A percentile compares a stretch with the other conserved stretches of the same genome.
Evolutionary conservation across 2,329 filamentous ascomycete genomes (phyloP).

Genomic region (Phialemoniopsis sp.): DNA sequence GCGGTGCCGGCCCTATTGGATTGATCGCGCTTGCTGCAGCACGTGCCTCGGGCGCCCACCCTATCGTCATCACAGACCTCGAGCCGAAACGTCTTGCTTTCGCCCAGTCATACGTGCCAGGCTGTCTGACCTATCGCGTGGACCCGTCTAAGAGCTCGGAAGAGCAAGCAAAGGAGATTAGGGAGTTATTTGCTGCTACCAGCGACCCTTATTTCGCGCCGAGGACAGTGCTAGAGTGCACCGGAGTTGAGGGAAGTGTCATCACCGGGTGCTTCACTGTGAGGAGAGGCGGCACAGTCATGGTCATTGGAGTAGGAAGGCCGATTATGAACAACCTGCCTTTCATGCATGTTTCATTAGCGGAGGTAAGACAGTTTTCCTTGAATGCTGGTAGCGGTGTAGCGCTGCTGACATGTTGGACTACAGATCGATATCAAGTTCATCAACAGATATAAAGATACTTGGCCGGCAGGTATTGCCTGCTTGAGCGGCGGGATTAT

Average conservation of each 20-base stretch:
- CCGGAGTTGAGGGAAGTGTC: constrained; percentile 60
- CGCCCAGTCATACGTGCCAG: constrained; percentile 52
- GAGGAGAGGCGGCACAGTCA: constrained; percentile 53
- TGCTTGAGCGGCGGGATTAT: constrained; percentile 56
- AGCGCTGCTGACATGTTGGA: too few species aligned
- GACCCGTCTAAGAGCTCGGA: constrained; percentile 36
- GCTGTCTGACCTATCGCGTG: constrained; percentile 49
- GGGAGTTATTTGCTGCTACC: constrained; percentile 43
- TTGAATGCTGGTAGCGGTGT: background rate
- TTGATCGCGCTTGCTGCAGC: constrained; percentile 54
- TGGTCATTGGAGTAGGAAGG: constrained; percentile 62
- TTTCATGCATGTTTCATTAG: constrained; percentile 62
- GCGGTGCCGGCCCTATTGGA: constrained; percentile 61
- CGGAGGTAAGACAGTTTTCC: constrained; percentile 38
- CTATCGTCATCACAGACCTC: constrained; percentile 60
- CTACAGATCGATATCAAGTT: constrained; percentile 67
- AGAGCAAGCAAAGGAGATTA: constrained; percentile 46
- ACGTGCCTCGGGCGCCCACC: constrained; percentile 58
- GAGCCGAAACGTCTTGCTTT: constrained; percentile 52
- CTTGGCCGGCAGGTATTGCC: constrained; percentile 63
- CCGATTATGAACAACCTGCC: constrained; percentile 61
- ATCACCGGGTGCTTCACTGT: constrained; percentile 53
- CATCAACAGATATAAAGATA: constrained; percentile 67
- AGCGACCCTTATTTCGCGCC: constrained; percentile 51
- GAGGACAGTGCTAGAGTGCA: constrained; percentile 59